Base-by-base conservation (phyloP, 2,329 filamentous ascomycete genomes). In the Tolypocladium tundrense region DNA sequence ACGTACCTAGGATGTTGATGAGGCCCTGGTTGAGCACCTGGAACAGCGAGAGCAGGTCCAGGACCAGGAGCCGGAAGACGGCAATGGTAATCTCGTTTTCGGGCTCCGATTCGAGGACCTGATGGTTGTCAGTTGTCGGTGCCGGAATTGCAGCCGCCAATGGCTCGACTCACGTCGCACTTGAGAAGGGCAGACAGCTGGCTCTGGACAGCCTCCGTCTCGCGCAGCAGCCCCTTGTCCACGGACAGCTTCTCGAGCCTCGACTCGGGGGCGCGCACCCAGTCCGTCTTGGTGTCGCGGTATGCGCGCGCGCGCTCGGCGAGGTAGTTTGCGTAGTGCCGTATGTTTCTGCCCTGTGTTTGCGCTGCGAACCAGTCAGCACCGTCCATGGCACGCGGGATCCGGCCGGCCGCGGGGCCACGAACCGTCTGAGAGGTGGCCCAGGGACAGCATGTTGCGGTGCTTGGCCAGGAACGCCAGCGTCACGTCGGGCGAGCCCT, bases 31-130 rank as follows among this genome's bases (percentile, higher is more conserved):
- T 99, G 75, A 97, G 88, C 53, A 94, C 90, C 67, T 96, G 91
- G 76, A 96, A 99, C 57, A 99, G 78, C 16, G 90, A 86, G 60
- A 99, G 75, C 42, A 99, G 79, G 72, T 99, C 94, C 66, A 96
- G 79, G 24, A 96, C 95, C 57, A 99, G 78, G 62, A 99, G 79
- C 59, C 94, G 85, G 70, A 97, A 99, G 35, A 95, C 92, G 11
- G 91, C 95, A 64, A 97, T 82, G 11, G 91, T 95, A 65, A 99
- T 97, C 72, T 99, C 94, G 69, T 97, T 99, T 70, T 97, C 92
- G 9, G 89, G 86, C 66, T 97, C 94, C 62, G 87, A 84, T 55
- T 91, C 87, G 69, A 97, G 83, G 55, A 97, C 85, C 90, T 92
- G 68, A 45, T 39, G 24, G 27, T 60, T 48, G 55, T 55, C 11